A percentile compares a stretch with the other conserved stretches of the same genome.
phyloP scores from a whole-genome alignment of 2,329 filamentous ascomycete species.

The Rhytidhysteron rufulum region DNA sequence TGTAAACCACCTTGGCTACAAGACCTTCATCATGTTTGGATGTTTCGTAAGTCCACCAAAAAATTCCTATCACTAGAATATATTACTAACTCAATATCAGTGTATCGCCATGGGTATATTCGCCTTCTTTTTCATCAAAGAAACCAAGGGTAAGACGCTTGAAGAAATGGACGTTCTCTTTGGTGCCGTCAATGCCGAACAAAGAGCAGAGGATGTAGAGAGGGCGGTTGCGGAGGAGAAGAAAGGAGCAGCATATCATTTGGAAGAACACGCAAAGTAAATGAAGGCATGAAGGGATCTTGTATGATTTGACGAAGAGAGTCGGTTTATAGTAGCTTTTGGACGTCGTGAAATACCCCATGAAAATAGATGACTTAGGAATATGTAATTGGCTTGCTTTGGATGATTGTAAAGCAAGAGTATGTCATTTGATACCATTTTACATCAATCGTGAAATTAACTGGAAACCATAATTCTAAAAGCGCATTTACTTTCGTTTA shows the following conservation, averaged over 20 bases:
- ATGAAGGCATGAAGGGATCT: too few species aligned
- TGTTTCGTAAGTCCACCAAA: constrained; percentile 56
- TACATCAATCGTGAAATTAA: too few species aligned
- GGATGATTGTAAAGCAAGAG: too few species aligned
- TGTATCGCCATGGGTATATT: constrained; percentile 53
- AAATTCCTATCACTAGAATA: constrained; percentile 55
- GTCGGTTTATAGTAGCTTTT: too few species aligned
- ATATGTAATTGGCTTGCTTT: too few species aligned
- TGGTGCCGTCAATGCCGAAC: constrained; percentile 33
- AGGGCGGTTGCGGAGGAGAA: constrained; percentile 11
- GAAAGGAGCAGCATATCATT: constrained; percentile 7
- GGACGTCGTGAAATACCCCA: too few species aligned
- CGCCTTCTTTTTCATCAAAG: constrained; percentile 47
- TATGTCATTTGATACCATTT: too few species aligned
- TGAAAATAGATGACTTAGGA: too few species aligned
- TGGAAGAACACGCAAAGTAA: constrained; percentile 7
- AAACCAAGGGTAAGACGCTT: constrained; percentile 49
- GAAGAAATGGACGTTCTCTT: constrained; percentile 63
- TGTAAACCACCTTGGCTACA: constrained; percentile 28
- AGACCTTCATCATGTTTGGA: constrained; percentile 21
- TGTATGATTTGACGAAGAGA: too few species aligned
- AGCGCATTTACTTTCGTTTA: too few species aligned
- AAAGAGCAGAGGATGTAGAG: constrained; percentile 16
- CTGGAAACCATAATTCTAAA: too few species aligned
- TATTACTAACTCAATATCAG: constrained; percentile 60